These are phyloP conservation scores for Ciborinia camelliae DNA, from an alignment of 2,329 filamentous ascomycete species.

Conservation along the genomic window DNA sequence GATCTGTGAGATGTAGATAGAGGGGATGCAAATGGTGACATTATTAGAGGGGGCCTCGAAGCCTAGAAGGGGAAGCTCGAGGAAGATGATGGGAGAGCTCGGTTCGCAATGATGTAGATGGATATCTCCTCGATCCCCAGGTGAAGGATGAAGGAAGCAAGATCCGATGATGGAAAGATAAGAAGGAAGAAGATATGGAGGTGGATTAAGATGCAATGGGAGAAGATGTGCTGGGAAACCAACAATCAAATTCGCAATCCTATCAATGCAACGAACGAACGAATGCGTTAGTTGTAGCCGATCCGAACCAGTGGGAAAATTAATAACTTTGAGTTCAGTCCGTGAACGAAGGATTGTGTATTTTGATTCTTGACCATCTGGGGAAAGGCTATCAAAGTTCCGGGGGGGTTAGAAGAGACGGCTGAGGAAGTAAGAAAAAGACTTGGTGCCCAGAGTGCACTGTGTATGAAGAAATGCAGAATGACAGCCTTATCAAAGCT, in stretches of 20 bases:
- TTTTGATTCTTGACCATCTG: not conserved
- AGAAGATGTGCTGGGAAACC: not conserved
- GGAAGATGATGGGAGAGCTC: not conserved
- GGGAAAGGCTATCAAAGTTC: not conserved
- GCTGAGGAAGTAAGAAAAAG: no score
- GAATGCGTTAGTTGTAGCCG: not conserved
- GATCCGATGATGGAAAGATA: not conserved
- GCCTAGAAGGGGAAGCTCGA: not conserved
- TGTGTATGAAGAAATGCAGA: not conserved
- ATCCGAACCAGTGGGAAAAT: not conserved
- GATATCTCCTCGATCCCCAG: not conserved
- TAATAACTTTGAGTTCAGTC: not conserved
- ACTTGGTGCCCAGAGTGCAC: no score
- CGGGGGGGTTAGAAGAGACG: not conserved
- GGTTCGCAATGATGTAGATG: not conserved
- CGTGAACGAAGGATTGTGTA: not conserved
- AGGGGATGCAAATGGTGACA: not conserved
- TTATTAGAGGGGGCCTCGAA: not conserved
- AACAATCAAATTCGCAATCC: not conserved
- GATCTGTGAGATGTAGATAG: not conserved
- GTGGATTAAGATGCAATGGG: not conserved
- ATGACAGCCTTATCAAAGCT: slow-evolving; percentile 10
- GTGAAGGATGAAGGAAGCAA: no score
- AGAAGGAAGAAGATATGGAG: not conserved
- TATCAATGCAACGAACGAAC: not conserved